These are phyloP conservation scores for Malassezia equina DNA, from an alignment of 1,284 basidiomycete genomes.

Conservation along the genomic window DNA sequence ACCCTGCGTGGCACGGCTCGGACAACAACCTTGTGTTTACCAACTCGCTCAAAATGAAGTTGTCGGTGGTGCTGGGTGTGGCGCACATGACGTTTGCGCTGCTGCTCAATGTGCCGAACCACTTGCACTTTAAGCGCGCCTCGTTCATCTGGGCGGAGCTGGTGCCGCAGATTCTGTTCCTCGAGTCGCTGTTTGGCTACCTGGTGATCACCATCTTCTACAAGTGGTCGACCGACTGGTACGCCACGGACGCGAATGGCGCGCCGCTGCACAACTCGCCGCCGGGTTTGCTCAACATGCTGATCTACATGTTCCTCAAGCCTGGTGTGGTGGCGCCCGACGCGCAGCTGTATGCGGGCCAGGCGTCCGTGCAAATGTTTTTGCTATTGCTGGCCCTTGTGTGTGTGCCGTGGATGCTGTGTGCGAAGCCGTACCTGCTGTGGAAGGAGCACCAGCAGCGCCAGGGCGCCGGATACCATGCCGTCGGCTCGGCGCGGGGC, in stretches of 20 bases:
- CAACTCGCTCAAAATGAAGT: constrained; percentile 99
- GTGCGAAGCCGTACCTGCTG: constrained; percentile 81
- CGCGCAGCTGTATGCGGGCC: constrained; percentile 72
- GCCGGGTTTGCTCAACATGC: constrained; percentile 63
- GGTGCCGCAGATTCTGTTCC: constrained; percentile 90
- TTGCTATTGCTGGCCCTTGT: constrained; percentile 69
- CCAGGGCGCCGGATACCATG: constrained; percentile 69
- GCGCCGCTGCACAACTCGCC: constrained; percentile 55
- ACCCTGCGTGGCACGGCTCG: constrained; percentile 88
- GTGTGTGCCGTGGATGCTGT: constrained; percentile 91
- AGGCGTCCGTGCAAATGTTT: constrained; percentile 72
- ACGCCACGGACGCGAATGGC: constrained; percentile 53
- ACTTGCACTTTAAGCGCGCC: constrained; percentile 77
- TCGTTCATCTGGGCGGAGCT: constrained; percentile 86
- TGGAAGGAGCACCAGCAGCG: constrained; percentile 84
- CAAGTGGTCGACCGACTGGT: constrained; percentile 95
- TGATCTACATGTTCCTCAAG: constrained; percentile 47
- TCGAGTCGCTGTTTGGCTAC: constrained; percentile 95
- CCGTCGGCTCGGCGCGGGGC: constrained; percentile 49
- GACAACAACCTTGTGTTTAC: constrained; percentile 87
- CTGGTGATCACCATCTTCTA: constrained; percentile 87
- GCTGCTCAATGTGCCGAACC: constrained; percentile 89
- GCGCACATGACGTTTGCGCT: constrained; percentile 98
- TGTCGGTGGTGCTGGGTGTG: constrained; percentile 93
- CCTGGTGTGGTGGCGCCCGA: constrained; percentile 56